Conservation (phyloP, 805 yeast genomes). For the Geotrichum ghanense region DNA sequence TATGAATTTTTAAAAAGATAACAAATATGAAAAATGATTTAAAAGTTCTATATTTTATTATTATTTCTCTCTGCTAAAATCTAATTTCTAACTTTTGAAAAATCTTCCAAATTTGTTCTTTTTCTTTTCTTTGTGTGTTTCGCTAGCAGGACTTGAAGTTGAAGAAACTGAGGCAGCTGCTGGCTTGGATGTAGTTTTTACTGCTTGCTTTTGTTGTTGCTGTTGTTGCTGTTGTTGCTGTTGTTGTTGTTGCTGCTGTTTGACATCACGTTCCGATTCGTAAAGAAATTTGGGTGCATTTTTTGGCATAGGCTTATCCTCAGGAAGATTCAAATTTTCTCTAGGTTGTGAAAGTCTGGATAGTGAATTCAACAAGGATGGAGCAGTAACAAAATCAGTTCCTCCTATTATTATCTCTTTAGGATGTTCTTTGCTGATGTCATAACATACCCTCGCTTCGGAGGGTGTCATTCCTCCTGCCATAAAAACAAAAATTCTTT, state of each 20-base stretch:
- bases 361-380: slow-evolving; percentile 22
- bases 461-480: slow-evolving; percentile 86
- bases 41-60: too few species aligned
- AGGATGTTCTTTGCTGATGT: slow-evolving; percentile 47
- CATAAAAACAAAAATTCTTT: slow-evolving; percentile 65
- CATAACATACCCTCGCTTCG: slow-evolving; percentile 68
- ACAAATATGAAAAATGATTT: too few species aligned
- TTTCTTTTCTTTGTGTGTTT: slow-evolving; percentile 8
- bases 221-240: not conserved
- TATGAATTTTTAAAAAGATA: too few species aligned
- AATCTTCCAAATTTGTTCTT: slow-evolving; percentile 11
- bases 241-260: slow-evolving; percentile 1
- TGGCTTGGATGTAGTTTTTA: not conserved
- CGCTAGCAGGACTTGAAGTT: not conserved
- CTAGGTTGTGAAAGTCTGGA: slow-evolving; percentile 20
- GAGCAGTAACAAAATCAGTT: slow-evolving; percentile 49
- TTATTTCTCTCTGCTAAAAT: too few species aligned
- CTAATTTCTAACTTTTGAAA: too few species aligned
- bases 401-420: slow-evolving; percentile 76
- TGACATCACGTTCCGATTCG: slow-evolving; percentile 19
- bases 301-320: slow-evolving; percentile 18
- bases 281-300: slow-evolving; percentile 23
- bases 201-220: slow-evolving; percentile 1
- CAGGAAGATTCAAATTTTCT: slow-evolving; percentile 20
- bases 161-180: not conserved